Evolutionary conservation across 305 asterid genomes (phyloP), one percentile per base, ranked within the genome.

Genomic region (Solanum hybrid): DNA sequence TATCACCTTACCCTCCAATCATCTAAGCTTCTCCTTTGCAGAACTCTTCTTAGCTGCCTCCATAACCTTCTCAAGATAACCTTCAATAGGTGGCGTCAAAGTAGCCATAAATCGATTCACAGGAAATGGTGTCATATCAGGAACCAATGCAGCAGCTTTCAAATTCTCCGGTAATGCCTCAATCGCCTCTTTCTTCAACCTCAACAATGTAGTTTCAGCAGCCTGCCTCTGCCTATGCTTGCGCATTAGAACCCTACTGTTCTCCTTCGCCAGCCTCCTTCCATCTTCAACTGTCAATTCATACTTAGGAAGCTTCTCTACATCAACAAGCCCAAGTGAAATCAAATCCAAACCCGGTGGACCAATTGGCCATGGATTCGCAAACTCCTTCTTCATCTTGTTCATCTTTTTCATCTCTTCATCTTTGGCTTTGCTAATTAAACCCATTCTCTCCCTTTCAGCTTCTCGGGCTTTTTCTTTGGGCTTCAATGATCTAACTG

Each of bases 61-160:
- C 39, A 94, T 93, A 69, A 97, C 91, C 94, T 95, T 96, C 92
- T 96, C 99, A 40, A 93, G 92, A 77, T 96, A 96, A 8, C 99
- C 99, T 93, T 97, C 99, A 80, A 97, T 96, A 6, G 99, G 99
- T 11, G 99, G 99, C 0, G 99, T 96, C 61, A 97, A 91, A 4
- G 99, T 95, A 4, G 98, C 97, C 98, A 96, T 94, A 76, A 93
- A 94, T 83, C 96, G 91, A 89, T 96, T 95, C 20, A 86, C 93
- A 6, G 99, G 99, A 84, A 96, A 94, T 20, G 96, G 98, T 34
- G 95, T 88, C 77, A 93, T 51, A 93, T 96, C 99, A 9, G 99
- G 98, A 12, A 96, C 92, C 92, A 96, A 91, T 40, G 99, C 99
- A 64, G 97, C 98, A 29, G 88, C 95, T 93, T 92, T 96, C 89